Evolutionary conservation across 2,329 filamentous ascomycete genomes (phyloP), one percentile per base, ranked within the genome.

Genomic region (Passalora sequoiae): DNA sequence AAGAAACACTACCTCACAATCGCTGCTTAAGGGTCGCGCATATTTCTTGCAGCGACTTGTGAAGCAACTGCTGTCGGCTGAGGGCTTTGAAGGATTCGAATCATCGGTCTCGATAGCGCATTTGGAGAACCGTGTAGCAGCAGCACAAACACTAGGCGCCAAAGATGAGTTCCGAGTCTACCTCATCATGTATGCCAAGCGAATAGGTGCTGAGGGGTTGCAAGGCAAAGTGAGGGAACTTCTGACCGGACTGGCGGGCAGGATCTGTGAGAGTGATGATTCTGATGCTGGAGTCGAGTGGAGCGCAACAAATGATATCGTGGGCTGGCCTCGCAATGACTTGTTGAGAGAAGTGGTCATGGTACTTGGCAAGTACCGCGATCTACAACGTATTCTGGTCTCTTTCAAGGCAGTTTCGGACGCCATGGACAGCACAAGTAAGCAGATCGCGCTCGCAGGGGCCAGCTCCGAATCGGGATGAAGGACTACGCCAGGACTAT

Each of bases 151-250:
- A 47, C 71, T 98, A 1, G 86, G 84, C 3, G 84, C 92, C 0
- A 84, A 81, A 56, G 89, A 97, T 46, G 92, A 98, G 63, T 98
- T 97, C 69, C 81, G 88, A 44, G 74, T 95, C 1, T 97, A 97
- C 60, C 71, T 98, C n/a, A 84, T 89, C 60, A 97, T 97, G 89
- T 98, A 98, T 60, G 91, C 89, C 3, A 97, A 96, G 69, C 82
- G 92, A 0, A 78, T 98, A 4, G 92, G 92, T 1, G 88, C 89
- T 0, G 94, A 98, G 65, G 89, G 89, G 0, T 71, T 91, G 39
- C 81, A 84, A 55, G 76, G 80, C 44, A 98, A 98, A 69, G 89
- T 96, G 2, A 91, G 97, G 63, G 94, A 98, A 69, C 72, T 98
- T 7, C 71, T 97, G 20, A 84, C 87, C 55, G 84, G 80, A 33